These are phyloP conservation scores for Neolecta irregularis DNA, from an alignment of 1,139 yeast species.

Conservation along the genomic window DNA sequence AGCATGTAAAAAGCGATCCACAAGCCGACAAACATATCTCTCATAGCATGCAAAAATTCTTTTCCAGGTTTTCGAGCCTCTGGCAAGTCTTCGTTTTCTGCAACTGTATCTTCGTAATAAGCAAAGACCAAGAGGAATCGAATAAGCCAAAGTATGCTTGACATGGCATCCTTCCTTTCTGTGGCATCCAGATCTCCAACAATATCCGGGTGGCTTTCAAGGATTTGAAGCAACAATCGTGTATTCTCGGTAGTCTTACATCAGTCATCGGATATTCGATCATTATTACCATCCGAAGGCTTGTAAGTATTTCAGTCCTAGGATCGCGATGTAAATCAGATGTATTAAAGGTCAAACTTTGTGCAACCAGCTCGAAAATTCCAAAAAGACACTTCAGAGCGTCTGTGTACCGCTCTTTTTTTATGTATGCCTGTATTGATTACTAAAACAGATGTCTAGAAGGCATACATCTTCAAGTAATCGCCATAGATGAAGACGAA, in stretches of 20 bases:
- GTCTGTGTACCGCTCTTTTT: conserved; percentile 27
- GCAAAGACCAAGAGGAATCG: conserved; percentile 30
- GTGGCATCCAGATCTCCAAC: conserved; percentile 21
- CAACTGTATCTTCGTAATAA: conserved; percentile 28
- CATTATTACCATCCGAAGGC: too few relatives aligned
- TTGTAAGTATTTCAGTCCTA: too few relatives aligned
- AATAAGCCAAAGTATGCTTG: conserved; percentile 25
- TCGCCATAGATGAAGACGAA: conserved; percentile 63
- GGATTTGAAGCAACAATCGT: too few relatives aligned
- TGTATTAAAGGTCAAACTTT: too few relatives aligned
- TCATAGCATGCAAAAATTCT: conserved; percentile 30
- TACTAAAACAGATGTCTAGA: too few relatives aligned
- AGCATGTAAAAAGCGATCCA: conserved; percentile 27
- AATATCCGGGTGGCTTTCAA: conserved; percentile 29
- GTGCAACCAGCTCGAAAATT: conserved; percentile 33
- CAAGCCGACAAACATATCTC: conserved; percentile 37
- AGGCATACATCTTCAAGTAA: conserved; percentile 51
- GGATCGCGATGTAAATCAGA: too few relatives aligned
- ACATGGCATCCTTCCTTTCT: too few relatives aligned
- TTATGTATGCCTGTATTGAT: conserved; percentile 42
- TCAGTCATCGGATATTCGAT: too few relatives aligned
- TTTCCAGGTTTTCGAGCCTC: too few relatives aligned
- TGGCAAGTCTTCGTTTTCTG: conserved; percentile 21
- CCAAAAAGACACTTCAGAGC: conserved; percentile 43
- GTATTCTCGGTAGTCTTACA: too few relatives aligned